These are phyloP conservation scores for Dioscorea alata DNA, from an alignment of 106 monocot species.

Conservation along the genomic window DNA sequence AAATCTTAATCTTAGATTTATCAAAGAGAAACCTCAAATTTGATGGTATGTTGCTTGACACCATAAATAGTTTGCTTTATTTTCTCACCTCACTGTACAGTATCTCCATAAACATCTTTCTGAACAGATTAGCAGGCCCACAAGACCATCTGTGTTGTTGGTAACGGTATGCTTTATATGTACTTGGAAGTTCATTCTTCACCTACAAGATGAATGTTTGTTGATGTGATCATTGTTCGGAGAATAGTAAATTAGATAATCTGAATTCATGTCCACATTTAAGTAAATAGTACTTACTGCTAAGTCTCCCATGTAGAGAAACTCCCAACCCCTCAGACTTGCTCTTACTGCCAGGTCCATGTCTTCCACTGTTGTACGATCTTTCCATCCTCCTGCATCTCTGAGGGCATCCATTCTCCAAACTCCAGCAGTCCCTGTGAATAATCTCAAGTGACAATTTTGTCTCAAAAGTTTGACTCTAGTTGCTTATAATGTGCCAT, in stretches of 20 bases:
- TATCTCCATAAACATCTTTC: constrained; percentile 60
- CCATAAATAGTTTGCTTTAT: too few species aligned
- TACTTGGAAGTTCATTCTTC: constrained; percentile 67
- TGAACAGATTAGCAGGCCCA: constrained; percentile 54
- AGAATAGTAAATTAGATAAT: not conserved
- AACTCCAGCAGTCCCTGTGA: constrained; percentile 63
- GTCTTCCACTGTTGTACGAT: constrained; percentile 66
- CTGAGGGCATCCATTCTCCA: constrained; percentile 48
- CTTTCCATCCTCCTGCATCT: constrained; percentile 75
- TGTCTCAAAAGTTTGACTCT: too few species aligned
- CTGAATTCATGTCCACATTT: not conserved
- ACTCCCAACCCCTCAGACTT: constrained; percentile 62
- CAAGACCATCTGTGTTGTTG: constrained; percentile 70
- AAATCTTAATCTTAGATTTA: not conserved
- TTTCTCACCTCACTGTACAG: constrained; percentile 33
- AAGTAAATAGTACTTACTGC: constrained; percentile 18
- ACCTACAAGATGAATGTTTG: constrained; percentile 20
- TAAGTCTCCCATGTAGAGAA: constrained; percentile 56
- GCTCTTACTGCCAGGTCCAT: constrained; percentile 73
- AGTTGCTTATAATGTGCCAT: too few species aligned
- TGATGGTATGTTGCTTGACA: not conserved
- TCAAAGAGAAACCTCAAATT: not conserved
- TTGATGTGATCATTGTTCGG: not conserved
- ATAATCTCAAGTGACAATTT: not conserved
- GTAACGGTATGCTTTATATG: constrained; percentile 47